phyloP scores from a whole-genome alignment of 495 filamentous ascomycete species.

The Penicillium robsamsonii region DNA sequence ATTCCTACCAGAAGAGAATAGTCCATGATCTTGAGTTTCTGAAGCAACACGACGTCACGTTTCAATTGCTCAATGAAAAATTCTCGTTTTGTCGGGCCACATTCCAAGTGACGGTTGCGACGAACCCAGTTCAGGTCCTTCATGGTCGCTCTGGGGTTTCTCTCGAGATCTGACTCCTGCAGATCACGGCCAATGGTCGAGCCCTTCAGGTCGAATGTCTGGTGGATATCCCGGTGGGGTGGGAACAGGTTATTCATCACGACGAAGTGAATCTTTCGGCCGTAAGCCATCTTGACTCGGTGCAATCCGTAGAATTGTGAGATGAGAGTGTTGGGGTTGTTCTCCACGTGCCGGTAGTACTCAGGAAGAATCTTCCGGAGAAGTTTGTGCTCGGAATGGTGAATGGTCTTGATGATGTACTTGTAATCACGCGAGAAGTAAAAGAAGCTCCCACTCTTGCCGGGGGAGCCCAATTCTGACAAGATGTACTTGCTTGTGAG shows the following conservation, averaged over 20 bases:
- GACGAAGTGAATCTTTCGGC: slow-evolving; percentile 98
- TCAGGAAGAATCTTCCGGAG: slow-evolving; percentile 87
- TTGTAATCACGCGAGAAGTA: slow-evolving; percentile 99
- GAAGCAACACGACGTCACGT: slow-evolving; percentile 78
- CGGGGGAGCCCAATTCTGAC: slow-evolving; percentile 93
- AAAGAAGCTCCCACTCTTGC: slow-evolving; percentile 99
- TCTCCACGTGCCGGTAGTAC: slow-evolving; percentile 89
- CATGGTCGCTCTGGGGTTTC: slow-evolving; percentile 87
- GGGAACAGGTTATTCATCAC: slow-evolving; percentile 99
- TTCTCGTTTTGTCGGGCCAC: slow-evolving; percentile 81
- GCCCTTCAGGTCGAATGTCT: slow-evolving; percentile 97
- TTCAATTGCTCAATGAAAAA: slow-evolving; percentile 86
- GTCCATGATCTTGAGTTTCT: slow-evolving; percentile 94
- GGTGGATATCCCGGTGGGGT: slow-evolving; percentile 94
- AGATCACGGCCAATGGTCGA: slow-evolving; percentile 92
- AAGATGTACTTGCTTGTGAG: slow-evolving; percentile 98
- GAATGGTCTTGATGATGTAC: slow-evolving; percentile 99
- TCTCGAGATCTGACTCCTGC: slow-evolving; percentile 80
- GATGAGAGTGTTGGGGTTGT: slow-evolving; percentile 92
- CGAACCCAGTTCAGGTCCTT: slow-evolving; percentile 98
- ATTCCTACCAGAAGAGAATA: slow-evolving; percentile 95
- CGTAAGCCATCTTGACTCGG: slow-evolving; percentile 97
- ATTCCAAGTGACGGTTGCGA: slow-evolving; percentile 77
- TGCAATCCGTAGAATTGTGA: slow-evolving; percentile 98
- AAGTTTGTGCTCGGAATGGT: slow-evolving; percentile 94